Base-by-base conservation (phyloP, 768 basidiomycete genomes). In the Russula griseocarnosa region DNA sequence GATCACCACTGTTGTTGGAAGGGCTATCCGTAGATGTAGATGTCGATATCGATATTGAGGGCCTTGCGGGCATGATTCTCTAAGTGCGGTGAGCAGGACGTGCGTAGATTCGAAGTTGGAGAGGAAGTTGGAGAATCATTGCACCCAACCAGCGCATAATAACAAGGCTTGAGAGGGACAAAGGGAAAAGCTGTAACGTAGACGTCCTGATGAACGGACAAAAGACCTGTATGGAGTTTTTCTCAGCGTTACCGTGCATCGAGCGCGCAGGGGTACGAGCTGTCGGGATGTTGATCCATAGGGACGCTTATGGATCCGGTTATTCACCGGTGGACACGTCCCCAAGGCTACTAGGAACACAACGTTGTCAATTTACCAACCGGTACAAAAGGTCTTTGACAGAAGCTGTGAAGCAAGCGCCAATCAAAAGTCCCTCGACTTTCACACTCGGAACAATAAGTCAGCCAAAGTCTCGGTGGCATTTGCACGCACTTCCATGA, bases 301-400 rank as follows among this genome's bases (percentile, higher is more conserved):
- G 50, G 38, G 63, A 55, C 47, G 30, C 36, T 16, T 42, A 49
- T 50, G 34, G 38, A 52, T 58, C 56, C 34, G 24, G 47, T 42
- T 1, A 22, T 16, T 38, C 5, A 5, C 53, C n/a, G 22, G 5
- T 18, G n/a, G 10, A 11, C 28, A 13, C 20, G 49, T 47, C 26
- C 24, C 54, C 58, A 50, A 50, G 47, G 47, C 40, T 40, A 63
- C 52, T 40, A 4, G 44, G 36, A 65, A 60, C 38, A 60, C n/a
- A 60, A 51, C 38, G 18, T 13, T 26, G 53, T 58, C 13, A 44
- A n/a, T 32, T 26, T 36, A 28, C 38, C 36, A 18, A 42, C 24
- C 24, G 40, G 40, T 30, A 62, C 30, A 53, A 46, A 46, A 13
- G 8, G 28, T 26, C 18, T 20, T 20, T 13, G 3, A n/a, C n/a